A percentile compares a stretch with the other conserved stretches of the same genome.
Evolutionary conservation across 495 filamentous ascomycete genomes (phyloP).

Genomic region (Chaetomium cochliodes): DNA sequence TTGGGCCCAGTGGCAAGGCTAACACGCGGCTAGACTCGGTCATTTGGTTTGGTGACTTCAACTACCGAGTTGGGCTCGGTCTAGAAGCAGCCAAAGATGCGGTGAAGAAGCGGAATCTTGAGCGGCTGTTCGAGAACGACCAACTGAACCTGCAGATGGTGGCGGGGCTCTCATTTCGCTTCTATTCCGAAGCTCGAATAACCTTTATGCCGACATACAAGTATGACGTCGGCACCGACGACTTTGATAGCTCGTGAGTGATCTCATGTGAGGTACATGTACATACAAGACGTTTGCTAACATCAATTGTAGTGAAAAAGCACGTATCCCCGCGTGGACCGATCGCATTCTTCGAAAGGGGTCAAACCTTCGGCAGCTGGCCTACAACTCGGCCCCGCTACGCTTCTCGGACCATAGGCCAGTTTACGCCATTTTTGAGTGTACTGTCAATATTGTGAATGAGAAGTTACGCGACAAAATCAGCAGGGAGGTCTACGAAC

Average conservation of each 20-base stretch:
- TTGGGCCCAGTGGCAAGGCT: neutral
- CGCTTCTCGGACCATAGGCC: conserved; percentile 92
- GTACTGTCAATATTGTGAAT: conserved; percentile 74
- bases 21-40: conserved; percentile 58
- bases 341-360: conserved; percentile 90
- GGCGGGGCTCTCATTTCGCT: conserved; percentile 81
- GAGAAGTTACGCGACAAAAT: conserved; percentile 68
- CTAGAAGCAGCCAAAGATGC: conserved; percentile 77
- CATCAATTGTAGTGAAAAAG: conserved; percentile 67
- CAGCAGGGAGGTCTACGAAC: conserved; percentile 67
- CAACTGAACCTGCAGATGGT: conserved; percentile 98
- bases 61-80: conserved; percentile 88
- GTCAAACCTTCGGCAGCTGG: conserved; percentile 71
- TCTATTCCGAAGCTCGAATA: conserved; percentile 83
- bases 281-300: conserved; percentile 9
- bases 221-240: conserved; percentile 82
- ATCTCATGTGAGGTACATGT: neutral
- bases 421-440: conserved; percentile 85
- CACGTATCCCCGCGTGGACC: conserved; percentile 94
- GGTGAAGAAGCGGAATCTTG: conserved; percentile 65
- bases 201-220: conserved; percentile 92
- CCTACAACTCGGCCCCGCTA: conserved; percentile 75
- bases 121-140: conserved; percentile 86
- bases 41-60: conserved; percentile 99
- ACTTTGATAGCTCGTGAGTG: conserved; percentile 86